Percentiles rank a stretch among this genome's conserved stretches.
Evolutionary conservation across 495 filamentous ascomycete genomes (phyloP).

Genomic region (Aspergillus ostianus): DNA sequence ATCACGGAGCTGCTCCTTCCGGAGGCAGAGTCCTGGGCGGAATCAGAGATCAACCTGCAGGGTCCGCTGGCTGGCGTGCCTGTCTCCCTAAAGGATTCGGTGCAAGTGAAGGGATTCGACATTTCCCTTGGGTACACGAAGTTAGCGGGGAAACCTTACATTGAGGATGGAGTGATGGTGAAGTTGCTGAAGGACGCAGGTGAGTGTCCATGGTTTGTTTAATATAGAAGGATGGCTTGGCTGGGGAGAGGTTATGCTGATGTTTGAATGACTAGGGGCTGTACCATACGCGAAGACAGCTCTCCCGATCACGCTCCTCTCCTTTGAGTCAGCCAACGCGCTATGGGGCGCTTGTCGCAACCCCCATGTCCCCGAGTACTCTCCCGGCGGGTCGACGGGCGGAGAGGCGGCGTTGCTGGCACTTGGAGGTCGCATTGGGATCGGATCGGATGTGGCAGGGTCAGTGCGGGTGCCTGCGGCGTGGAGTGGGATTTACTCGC

Average conservation of each 20-base stretch:
- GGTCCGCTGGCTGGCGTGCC: conserved; percentile 91
- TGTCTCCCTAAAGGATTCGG: conserved; percentile 83
- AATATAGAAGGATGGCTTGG: conserved; percentile 4
- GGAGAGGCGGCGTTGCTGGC: conserved; percentile 87
- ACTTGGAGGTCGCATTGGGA: conserved; percentile 83
- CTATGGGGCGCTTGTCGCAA: conserved; percentile 83
- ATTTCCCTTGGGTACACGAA: conserved; percentile 78
- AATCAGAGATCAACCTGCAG: conserved; percentile 66
- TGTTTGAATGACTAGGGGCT: conserved; percentile 52
- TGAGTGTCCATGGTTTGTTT: conserved; percentile 23
- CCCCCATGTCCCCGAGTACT: conserved; percentile 79
- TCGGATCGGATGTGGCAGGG: conserved; percentile 93
- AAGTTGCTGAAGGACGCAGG: conserved; percentile 83
- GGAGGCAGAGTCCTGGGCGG: conserved; percentile 75
- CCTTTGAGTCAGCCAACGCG: conserved; percentile 89
- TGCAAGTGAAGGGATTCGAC: conserved; percentile 85
- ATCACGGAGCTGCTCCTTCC: conserved; percentile 85
- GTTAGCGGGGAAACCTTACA: conserved; percentile 62
- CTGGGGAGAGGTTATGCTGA: background rate
- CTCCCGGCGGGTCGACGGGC: conserved; percentile 88
- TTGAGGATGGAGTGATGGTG: conserved; percentile 71
- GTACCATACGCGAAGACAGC: conserved; percentile 96
- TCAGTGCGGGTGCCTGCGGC: conserved; percentile 88
- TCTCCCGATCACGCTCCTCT: conserved; percentile 84
- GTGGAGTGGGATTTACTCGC: conserved; percentile 84